Conservation (phyloP, 305 asterid species). For the Fraxinus xanthoxyloides region DNA sequence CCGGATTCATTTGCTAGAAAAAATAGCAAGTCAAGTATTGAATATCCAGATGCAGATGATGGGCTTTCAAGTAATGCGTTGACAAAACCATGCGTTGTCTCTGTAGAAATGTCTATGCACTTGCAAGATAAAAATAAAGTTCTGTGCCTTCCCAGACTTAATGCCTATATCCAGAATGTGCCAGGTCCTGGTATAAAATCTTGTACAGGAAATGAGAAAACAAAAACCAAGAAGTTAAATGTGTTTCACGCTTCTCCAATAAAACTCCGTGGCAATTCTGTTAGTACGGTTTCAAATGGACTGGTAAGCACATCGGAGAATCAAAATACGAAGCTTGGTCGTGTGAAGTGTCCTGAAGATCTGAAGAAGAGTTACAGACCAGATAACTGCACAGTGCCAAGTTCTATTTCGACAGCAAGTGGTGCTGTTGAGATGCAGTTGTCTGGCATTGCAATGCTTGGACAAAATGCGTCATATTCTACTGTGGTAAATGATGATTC, state of each 20-base stretch:
- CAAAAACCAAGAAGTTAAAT: slow-evolving; percentile 7
- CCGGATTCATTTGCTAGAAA: not conserved
- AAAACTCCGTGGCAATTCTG: not conserved
- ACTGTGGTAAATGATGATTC: slow-evolving; percentile 11
- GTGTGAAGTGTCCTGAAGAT: slow-evolving; percentile 9
- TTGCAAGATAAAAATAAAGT: slow-evolving; percentile 15
- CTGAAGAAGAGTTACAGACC: not conserved
- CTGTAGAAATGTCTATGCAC: slow-evolving; percentile 3
- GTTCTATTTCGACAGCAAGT: slow-evolving; percentile 18
- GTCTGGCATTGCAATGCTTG: slow-evolving; percentile 14
- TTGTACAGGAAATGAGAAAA: slow-evolving; percentile 1
- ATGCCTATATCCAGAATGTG: slow-evolving; percentile 7
- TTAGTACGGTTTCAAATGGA: not conserved
- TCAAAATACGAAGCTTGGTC: slow-evolving; percentile 17
- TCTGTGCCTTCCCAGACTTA: slow-evolving; percentile 5
- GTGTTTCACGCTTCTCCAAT: slow-evolving; percentile 9
- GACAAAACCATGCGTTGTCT: not conserved
- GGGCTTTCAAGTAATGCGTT: slow-evolving; percentile 3
- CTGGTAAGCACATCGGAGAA: slow-evolving; percentile 3
- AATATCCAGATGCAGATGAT: slow-evolving; percentile 11
- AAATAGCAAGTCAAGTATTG: not conserved
- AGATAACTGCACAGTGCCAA: slow-evolving; percentile 2
- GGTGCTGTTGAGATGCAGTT: slow-evolving; percentile 13
- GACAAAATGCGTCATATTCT: slow-evolving; percentile 19
- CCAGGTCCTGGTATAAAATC: slow-evolving; percentile 11